Base-by-base conservation (phyloP, 2,329 filamentous ascomycete species). In the Neofusicoccum laricinum region DNA sequence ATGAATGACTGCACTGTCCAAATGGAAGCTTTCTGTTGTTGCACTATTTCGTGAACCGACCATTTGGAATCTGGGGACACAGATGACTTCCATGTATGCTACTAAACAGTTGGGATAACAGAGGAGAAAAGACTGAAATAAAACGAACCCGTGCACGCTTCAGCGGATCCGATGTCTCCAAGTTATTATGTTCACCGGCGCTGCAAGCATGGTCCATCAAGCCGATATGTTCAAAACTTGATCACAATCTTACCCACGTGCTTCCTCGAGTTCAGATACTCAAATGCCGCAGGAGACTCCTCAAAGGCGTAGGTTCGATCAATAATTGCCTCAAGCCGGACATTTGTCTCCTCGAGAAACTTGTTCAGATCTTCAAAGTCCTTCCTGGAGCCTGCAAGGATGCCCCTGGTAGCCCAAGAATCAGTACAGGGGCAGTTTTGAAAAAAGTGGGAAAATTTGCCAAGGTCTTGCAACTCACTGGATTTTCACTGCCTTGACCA, bases 371-470 rank as follows among this genome's bases (percentile, higher is more conserved):
- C 73, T 64, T 78, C 75, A 40, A 76, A 84, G 38, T 83, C 77
- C 58, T 82, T 80, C 69, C 78, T 81, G 0, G 87, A 85, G 0
- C 87, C 87, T 69, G 86, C 87, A 32, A 86, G 69, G 10, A 89
- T 81, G 0, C 87, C 82, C 69, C 83, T 7, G 7, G 25, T 30
- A 5, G 4, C 7, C 25, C 4, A 7, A 30, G 7, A 6, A 6
- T 30, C 7, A 30, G 5, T 30, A 30, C 1, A 30, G 7, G 25
- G 5, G 7, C 25, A 30, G 5, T 30, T 30, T 6, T 30, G 25
- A 7, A 7, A 2, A 40, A 30, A 11, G 38, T 10, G 7, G 2
- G 2, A 12, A 30, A n/a, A 17, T 1, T 21, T 36, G 48, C 17
- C 2, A n/a, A n/a, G 5, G n/a, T 4, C 2, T 36, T 3, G 7